Conservation (phyloP, 257 asterid species). For the Catharanthus roseus region DNA sequence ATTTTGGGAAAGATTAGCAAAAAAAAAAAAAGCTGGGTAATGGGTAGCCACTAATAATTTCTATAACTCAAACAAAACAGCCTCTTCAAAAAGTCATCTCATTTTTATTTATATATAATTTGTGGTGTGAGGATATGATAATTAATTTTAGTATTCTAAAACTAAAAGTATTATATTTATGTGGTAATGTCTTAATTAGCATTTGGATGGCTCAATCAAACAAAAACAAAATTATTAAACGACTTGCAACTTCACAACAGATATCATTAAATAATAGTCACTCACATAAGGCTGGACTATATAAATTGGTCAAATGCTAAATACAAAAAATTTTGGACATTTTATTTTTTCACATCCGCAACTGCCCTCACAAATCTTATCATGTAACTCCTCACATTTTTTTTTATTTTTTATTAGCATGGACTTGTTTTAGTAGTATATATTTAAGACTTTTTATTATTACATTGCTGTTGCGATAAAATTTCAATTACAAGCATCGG, state of each 20-base stretch:
- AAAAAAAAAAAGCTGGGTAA: not conserved
- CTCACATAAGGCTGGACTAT: conserved; percentile 7
- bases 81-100: not conserved
- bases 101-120: not conserved
- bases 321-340: conserved; percentile 4
- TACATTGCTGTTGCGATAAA: too few relatives aligned
- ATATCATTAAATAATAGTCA: conserved; percentile 21
- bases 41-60: not conserved
- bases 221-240: not conserved
- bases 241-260: not conserved
- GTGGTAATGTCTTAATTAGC: conserved; percentile 16
- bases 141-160: conserved; percentile 8
- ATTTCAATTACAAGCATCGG: too few relatives aligned
- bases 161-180: conserved; percentile 2
- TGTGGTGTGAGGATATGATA: conserved; percentile 4
- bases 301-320: conserved; percentile 13
- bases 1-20: not conserved
- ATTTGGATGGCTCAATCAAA: conserved; percentile 20
- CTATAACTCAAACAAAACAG: not conserved
- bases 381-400: conserved; percentile 7
- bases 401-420: too few relatives aligned
- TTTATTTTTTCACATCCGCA: conserved; percentile 1
- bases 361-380: conserved; percentile 8
- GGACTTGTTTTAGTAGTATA: too few relatives aligned
- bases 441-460: too few relatives aligned